These are phyloP conservation scores for Sordariomycetes sp. DNA, from an alignment of 2,329 filamentous ascomycete species.

Conservation along the genomic window DNA sequence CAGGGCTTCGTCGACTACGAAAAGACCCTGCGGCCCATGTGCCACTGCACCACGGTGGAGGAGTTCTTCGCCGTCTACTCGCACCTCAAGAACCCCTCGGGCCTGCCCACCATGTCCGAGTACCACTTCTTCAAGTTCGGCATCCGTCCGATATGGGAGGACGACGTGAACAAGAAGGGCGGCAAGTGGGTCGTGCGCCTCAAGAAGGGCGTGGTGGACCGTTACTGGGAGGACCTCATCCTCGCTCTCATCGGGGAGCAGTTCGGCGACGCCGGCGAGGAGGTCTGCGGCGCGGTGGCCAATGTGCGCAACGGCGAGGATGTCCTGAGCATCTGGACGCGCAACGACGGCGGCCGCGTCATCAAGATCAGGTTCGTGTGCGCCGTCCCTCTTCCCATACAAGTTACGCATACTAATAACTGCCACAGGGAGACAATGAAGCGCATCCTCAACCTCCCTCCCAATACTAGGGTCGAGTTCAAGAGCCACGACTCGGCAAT, in stretches of 20 bases:
- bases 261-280: constrained; percentile 82
- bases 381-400: not conserved
- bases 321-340: constrained; percentile 95
- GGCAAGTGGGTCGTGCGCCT: constrained; percentile 96
- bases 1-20: constrained; percentile 83
- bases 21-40: constrained; percentile 84
- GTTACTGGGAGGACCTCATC: constrained; percentile 92
- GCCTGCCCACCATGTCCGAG: constrained; percentile 82
- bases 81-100: constrained; percentile 81
- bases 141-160: constrained; percentile 95
- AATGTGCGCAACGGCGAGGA: constrained; percentile 94
- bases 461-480: constrained; percentile 85
- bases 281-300: constrained; percentile 88
- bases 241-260: constrained; percentile 88
- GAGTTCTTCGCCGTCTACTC: constrained; percentile 85
- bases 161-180: constrained; percentile 89
- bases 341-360: constrained; percentile 82
- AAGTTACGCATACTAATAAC: not conserved
- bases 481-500: constrained; percentile 96
- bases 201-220: constrained; percentile 93
- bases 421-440: constrained; percentile 75
- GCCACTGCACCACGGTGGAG: constrained; percentile 68
- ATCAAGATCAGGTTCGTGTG: constrained; percentile 82
- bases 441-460: constrained; percentile 70
- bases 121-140: constrained; percentile 98